Conservation (phyloP, 257 asterid species). For the Perilla frutescens region DNA sequence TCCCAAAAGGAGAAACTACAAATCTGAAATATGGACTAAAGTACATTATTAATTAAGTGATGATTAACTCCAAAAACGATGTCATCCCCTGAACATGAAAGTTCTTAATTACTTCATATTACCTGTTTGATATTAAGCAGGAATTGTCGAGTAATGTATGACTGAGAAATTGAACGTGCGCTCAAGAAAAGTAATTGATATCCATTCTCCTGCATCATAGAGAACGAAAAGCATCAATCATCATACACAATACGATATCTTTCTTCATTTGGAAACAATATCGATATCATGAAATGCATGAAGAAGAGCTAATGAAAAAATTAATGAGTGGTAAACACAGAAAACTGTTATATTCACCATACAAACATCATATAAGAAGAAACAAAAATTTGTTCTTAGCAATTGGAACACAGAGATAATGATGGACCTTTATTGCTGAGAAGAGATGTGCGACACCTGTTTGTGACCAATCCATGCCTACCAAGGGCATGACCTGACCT, state of each 20-base stretch:
- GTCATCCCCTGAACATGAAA: not conserved
- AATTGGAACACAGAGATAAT: constrained; percentile 9
- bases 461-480: constrained; percentile 98
- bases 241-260: constrained; percentile 10
- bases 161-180: constrained; percentile 95
- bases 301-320: not conserved
- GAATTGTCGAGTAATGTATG: constrained; percentile 84
- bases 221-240: constrained; percentile 24
- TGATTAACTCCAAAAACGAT: not conserved
- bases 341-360: constrained; percentile 2
- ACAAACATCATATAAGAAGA: constrained; percentile 5
- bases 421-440: constrained; percentile 92
- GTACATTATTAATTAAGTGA: not conserved
- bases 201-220: constrained; percentile 86
- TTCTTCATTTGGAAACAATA: not conserved
- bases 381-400: not conserved
- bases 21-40: constrained; percentile 8
- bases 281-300: not conserved
- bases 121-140: constrained; percentile 91
- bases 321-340: not conserved
- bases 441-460: constrained; percentile 93
- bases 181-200: constrained; percentile 93
- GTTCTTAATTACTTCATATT: constrained; percentile 14
- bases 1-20: not conserved
- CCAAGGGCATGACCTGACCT: constrained; percentile 97